These are phyloP conservation scores for Fusarium bactridioides DNA, from an alignment of 2,329 filamentous ascomycete species.

Conservation along the genomic window DNA sequence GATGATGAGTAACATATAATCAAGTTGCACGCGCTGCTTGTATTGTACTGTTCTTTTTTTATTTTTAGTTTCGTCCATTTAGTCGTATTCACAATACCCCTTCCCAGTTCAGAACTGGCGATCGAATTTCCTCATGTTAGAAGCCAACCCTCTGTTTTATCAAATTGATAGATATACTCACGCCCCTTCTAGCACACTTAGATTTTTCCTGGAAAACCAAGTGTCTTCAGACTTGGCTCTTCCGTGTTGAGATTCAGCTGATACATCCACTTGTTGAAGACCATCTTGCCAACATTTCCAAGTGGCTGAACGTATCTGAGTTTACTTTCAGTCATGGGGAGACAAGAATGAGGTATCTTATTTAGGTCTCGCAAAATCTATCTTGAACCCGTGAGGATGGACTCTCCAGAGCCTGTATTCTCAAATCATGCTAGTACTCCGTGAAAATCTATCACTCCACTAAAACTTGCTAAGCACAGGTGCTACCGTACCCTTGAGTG, in stretches of 20 bases:
- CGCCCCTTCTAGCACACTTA: background rate
- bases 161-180: background rate
- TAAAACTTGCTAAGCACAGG: slow-evolving; percentile 59
- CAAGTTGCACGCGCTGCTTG: background rate
- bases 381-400: background rate
- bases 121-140: background rate
- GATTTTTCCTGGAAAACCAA: background rate
- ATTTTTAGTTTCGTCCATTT: background rate
- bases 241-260: background rate
- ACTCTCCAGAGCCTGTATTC: background rate
- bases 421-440: background rate
- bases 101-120: background rate
- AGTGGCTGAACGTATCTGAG: background rate
- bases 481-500: slow-evolving; percentile 56
- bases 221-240: background rate
- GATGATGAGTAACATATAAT: slow-evolving; percentile 73
- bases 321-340: background rate
- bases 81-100: slow-evolving; percentile 25
- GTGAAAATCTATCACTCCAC: background rate
- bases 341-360: background rate
- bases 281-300: background rate
- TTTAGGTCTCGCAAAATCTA: background rate
- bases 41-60: background rate
- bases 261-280: background rate
- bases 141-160: background rate